A percentile compares a stretch with the other conserved stretches of the same genome.
Evolutionary conservation across 768 basidiomycete species (phyloP).

Genomic region (Boletus bicolor): DNA sequence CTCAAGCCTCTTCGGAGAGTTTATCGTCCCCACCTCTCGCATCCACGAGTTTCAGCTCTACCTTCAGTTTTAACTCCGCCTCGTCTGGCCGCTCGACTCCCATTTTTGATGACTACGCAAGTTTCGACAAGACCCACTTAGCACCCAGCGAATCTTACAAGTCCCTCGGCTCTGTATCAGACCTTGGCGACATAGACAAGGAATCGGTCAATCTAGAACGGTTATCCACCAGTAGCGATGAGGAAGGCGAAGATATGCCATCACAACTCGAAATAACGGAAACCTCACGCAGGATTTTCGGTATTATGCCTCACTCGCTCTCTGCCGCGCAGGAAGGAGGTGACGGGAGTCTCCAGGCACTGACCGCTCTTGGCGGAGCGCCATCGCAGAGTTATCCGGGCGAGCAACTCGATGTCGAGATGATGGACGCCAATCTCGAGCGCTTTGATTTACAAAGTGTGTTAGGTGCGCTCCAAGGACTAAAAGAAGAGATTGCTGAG

Average conservation of each 20-base stretch:
- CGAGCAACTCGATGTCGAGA: slow-evolving; percentile 25
- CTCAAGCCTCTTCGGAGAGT: neutral
- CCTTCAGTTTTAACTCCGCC: slow-evolving; percentile 25
- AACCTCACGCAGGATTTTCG: slow-evolving; percentile 52
- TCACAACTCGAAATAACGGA: slow-evolving; percentile 47
- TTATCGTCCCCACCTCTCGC: slow-evolving; percentile 7
- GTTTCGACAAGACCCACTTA: slow-evolving; percentile 17
- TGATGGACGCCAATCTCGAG: slow-evolving; percentile 38
- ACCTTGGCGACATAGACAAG: slow-evolving; percentile 48
- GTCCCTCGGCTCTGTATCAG: slow-evolving; percentile 58
- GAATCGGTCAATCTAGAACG: slow-evolving; percentile 21
- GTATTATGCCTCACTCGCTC: slow-evolving; percentile 19
- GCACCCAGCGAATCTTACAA: slow-evolving; percentile 38
- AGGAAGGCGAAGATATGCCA: slow-evolving; percentile 38
- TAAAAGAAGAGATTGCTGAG: slow-evolving; percentile 71
- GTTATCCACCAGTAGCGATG: neutral
- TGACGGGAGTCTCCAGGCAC: neutral
- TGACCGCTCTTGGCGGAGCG: slow-evolving; percentile 4
- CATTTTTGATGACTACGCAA: slow-evolving; percentile 16
- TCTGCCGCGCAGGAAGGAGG: slow-evolving; percentile 19
- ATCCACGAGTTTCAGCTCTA: slow-evolving; percentile 25
- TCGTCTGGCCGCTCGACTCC: slow-evolving; percentile 29
- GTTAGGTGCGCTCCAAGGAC: slow-evolving; percentile 56
- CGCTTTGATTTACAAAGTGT: slow-evolving; percentile 63
- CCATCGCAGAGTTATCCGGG: slow-evolving; percentile 27